phyloP scores from a whole-genome alignment of 352 stramenopile genomes.

The Pythium sp. region DNA sequence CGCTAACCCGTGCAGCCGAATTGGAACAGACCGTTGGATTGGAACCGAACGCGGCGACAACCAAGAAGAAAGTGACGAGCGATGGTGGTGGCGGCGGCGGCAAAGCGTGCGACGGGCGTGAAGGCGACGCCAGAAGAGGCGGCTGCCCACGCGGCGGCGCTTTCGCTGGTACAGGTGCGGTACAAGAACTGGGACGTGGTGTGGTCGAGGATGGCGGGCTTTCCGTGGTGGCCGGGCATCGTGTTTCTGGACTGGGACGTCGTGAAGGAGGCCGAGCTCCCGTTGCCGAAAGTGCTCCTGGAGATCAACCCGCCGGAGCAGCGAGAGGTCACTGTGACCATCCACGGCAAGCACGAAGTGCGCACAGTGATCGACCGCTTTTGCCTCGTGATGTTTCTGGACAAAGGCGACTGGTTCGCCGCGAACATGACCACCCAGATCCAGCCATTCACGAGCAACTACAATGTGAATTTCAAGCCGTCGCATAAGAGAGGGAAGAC shows the following conservation, averaged over 20 bases:
- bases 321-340: conserved; percentile 12
- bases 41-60: not conserved
- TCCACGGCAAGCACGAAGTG: conserved; percentile 21
- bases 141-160: conserved; percentile 18
- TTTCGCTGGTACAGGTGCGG: conserved; percentile 42
- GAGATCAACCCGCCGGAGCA: conserved; percentile 38
- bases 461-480: conserved; percentile 29
- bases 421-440: conserved; percentile 40
- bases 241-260: conserved; percentile 67
- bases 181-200: conserved; percentile 78
- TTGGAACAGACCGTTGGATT: not conserved
- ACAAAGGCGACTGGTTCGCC: conserved; percentile 62
- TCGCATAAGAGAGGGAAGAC: conserved; percentile 18
- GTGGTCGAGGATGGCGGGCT: conserved; percentile 67
- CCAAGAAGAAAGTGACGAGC: not conserved
- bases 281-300: conserved; percentile 36
- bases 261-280: conserved; percentile 38
- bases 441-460: conserved; percentile 54
- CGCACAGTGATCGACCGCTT: conserved; percentile 12
- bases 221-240: conserved; percentile 78
- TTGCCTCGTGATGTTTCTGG: conserved; percentile 62
- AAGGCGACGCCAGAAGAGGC: conserved; percentile 21
- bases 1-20: not conserved
- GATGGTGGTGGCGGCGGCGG: conserved; percentile 27
- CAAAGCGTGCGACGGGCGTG: conserved; percentile 23